A percentile compares a stretch with the other conserved stretches of the same genome.
Evolutionary conservation across 179 eudicot genomes (phyloP).

Genomic region (Heliamphora pulchella): DNA sequence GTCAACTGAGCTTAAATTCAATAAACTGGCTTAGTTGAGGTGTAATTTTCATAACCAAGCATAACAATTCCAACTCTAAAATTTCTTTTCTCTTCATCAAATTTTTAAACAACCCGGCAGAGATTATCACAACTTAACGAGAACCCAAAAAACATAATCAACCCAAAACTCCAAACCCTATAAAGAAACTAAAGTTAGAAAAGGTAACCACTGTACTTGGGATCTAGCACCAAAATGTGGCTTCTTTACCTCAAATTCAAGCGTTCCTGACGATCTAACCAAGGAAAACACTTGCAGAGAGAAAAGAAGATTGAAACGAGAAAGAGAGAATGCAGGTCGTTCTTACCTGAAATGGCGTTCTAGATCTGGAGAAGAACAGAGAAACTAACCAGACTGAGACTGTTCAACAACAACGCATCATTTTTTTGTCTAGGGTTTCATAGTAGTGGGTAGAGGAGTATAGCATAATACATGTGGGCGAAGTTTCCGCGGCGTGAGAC

Average conservation of each 20-base stretch:
- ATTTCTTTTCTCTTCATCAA: neutral
- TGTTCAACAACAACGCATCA: neutral
- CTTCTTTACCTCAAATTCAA: conserved; percentile 8
- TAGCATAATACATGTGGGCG: neutral
- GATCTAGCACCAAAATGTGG: conserved; percentile 11
- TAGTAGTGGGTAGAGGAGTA: conserved; percentile 1
- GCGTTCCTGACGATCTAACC: neutral
- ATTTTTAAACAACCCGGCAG: neutral
- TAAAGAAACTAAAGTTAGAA: neutral
- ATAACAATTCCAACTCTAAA: too few relatives aligned
- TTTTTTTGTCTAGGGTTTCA: conserved; percentile 16
- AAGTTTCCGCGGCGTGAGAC: conserved; percentile 5
- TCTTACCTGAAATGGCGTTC: conserved; percentile 15
- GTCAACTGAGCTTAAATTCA: conserved; percentile 6
- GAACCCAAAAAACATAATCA: neutral
- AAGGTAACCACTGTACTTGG: neutral
- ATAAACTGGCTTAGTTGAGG: neutral
- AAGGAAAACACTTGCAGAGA: neutral
- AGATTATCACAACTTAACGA: too few relatives aligned
- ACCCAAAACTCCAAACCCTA: neutral
- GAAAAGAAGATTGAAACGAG: neutral
- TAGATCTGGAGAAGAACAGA: conserved; percentile 15
- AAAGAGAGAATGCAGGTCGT: neutral
- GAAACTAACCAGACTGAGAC: conserved; percentile 6
- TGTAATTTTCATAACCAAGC: neutral